Percentiles rank a stretch among this genome's conserved stretches.
These are phyloP conservation scores for Pneumocystis canis DNA, from an alignment of 1,139 yeast species.

Conservation along the genomic window DNA sequence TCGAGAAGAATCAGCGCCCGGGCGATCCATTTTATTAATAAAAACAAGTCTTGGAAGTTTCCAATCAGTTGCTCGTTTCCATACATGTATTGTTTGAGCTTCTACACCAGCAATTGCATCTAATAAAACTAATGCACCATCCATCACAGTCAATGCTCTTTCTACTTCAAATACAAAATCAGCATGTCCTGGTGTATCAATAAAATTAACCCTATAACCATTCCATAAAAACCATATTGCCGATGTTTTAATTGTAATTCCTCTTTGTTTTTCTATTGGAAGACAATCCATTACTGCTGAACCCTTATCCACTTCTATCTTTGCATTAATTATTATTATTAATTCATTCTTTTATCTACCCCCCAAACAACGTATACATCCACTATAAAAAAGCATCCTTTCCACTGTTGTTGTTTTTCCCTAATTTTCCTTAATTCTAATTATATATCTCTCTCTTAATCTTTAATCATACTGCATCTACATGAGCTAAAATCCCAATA, in stretches of 20 bases:
- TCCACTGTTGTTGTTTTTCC: conserved; percentile 86
- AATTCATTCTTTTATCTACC: conserved; percentile 19
- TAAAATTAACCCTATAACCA: conserved; percentile 53
- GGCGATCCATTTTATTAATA: conserved; percentile 89
- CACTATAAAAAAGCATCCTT: conserved; percentile 77
- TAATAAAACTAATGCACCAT: conserved; percentile 81
- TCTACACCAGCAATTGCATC: conserved; percentile 98
- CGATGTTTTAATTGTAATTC: conserved; percentile 92
- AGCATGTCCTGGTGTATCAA: conserved; percentile 98
- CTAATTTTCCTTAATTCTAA: conserved; percentile 29
- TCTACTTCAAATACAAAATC: conserved; percentile 93
- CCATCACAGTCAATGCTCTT: conserved; percentile 73
- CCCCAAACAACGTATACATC: conserved; percentile 67
- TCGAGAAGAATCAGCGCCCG: conserved; percentile 86
- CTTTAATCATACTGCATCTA: conserved; percentile 38
- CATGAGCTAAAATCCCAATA: conserved; percentile 70
- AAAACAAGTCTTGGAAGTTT: conserved; percentile 67
- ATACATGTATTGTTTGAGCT: conserved; percentile 93
- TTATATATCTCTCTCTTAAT: background rate
- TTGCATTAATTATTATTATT: background rate
- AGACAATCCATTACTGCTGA: conserved; percentile 90
- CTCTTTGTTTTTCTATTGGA: conserved; percentile 81
- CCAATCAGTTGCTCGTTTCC: conserved; percentile 62
- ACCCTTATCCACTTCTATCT: conserved; percentile 69
- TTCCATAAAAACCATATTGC: conserved; percentile 90